These are phyloP conservation scores for Flaveria trinervia DNA, from an alignment of 129 eudicot genomes.

Conservation along the genomic window DNA sequence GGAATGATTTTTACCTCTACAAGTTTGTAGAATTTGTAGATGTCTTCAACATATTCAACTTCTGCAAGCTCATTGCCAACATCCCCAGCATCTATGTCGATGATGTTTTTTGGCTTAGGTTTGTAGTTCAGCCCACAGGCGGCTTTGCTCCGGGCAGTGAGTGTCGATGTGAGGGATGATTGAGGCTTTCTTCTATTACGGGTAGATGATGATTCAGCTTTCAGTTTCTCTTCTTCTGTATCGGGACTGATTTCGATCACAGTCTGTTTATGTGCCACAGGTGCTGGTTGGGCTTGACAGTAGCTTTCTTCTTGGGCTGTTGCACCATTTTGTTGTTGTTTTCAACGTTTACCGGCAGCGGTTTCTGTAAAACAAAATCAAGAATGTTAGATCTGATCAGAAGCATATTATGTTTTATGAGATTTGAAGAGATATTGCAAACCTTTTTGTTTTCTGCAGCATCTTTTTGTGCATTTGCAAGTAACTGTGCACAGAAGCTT, in stretches of 20 bases:
- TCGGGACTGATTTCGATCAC: slow-evolving; percentile 79
- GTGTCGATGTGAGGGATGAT: slow-evolving; percentile 60
- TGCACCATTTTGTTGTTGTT: slow-evolving; percentile 30
- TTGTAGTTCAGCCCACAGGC: slow-evolving; percentile 17
- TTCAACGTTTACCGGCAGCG: slow-evolving; percentile 25
- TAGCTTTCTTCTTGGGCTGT: slow-evolving; percentile 48
- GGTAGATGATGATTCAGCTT: slow-evolving; percentile 22
- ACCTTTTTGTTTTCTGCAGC: slow-evolving; percentile 67
- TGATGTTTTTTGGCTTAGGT: neutral
- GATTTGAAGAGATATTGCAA: neutral
- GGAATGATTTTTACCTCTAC: slow-evolving; percentile 47
- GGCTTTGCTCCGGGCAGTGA: slow-evolving; percentile 20
- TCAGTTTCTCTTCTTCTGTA: slow-evolving; percentile 35
- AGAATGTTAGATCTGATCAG: neutral
- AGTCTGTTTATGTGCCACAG: slow-evolving; percentile 27
- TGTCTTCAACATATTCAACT: slow-evolving; percentile 82
- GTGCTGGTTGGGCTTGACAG: slow-evolving; percentile 52
- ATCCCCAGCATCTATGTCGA: slow-evolving; percentile 68
- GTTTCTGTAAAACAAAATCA: slow-evolving; percentile 44
- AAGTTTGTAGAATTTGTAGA: slow-evolving; percentile 74
- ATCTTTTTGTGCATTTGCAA: slow-evolving; percentile 74
- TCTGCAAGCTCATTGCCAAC: slow-evolving; percentile 68
- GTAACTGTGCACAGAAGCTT: slow-evolving; percentile 73
- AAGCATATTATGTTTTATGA: neutral
- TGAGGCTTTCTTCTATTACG: slow-evolving; percentile 58